Conservation (phyloP, 148 eudicot species). For the Diospyros kaki region DNA sequence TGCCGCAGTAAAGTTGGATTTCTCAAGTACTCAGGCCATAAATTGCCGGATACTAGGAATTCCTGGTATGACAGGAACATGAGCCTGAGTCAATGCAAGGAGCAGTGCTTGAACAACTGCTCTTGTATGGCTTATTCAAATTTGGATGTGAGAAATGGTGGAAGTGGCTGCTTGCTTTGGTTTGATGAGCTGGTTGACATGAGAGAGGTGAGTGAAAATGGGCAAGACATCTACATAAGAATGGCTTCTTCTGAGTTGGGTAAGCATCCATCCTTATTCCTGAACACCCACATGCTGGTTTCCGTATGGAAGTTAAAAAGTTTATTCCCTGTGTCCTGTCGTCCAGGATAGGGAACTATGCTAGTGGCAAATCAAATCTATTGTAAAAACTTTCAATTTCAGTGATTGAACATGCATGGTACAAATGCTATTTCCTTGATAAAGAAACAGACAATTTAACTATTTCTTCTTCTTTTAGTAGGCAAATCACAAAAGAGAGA, state of each 20-base stretch:
- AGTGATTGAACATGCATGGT: no score
- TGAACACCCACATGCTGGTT: no score
- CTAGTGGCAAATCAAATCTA: no score
- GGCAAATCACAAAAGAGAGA: no score
- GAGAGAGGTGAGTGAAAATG: neutral
- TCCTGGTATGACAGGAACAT: neutral
- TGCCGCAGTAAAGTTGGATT: conserved; percentile 6
- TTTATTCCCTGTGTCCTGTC: no score
- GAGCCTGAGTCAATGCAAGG: conserved; percentile 18
- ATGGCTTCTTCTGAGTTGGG: conserved; percentile 26
- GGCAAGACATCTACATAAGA: conserved; percentile 23
- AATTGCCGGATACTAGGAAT: conserved; percentile 11
- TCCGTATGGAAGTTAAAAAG: no score
- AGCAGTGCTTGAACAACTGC: conserved; percentile 21
- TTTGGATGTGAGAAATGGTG: conserved; percentile 17
- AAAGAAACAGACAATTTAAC: no score
- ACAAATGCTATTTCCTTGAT: no score
- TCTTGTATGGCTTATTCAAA: conserved; percentile 26
- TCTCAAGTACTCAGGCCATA: neutral
- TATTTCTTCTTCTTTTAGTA: no score
- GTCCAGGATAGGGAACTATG: no score
- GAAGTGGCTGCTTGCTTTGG: conserved; percentile 28
- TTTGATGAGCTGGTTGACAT: conserved; percentile 24
- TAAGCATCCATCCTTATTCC: neutral
- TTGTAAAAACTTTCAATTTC: no score